Conservation (phyloP, 2,329 filamentous ascomycete genomes). For the Chaetomium globosum region DNA sequence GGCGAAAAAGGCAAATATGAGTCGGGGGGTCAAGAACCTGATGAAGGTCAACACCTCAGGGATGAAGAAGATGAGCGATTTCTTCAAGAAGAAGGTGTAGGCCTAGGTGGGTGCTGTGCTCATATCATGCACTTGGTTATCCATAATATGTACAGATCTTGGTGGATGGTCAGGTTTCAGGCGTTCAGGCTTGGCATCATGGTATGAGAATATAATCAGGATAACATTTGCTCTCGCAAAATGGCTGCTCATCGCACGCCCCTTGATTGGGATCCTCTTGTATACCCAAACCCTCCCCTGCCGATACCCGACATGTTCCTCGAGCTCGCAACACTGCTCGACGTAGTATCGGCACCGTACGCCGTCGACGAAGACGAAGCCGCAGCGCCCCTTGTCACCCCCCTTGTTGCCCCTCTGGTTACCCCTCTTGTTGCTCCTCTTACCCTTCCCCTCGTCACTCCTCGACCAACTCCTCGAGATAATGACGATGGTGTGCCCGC, state of each 20-base stretch:
- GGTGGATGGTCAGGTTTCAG: constrained; percentile 10
- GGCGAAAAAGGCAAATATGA: constrained; percentile 75
- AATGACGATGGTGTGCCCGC: constrained; percentile 40
- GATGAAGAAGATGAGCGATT: constrained; percentile 96
- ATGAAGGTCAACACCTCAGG: constrained; percentile 88
- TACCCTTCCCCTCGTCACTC: constrained; percentile 32
- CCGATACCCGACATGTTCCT: constrained; percentile 50
- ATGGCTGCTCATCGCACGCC: constrained; percentile 36
- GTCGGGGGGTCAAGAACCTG: constrained; percentile 74
- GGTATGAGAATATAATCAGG: constrained; percentile 6
- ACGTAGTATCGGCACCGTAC: constrained; percentile 34
- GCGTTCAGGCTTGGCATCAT: constrained; percentile 15
- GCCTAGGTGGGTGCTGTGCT: constrained; percentile 39
- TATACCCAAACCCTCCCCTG: constrained; percentile 49
- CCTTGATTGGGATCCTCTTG: constrained; percentile 56
- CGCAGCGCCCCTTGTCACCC: constrained; percentile 25
- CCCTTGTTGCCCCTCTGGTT: constrained; percentile 30
- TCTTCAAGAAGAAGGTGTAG: constrained; percentile 72
- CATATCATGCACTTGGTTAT: neutral
- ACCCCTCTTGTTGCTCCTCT: constrained; percentile 29
- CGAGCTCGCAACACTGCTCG: constrained; percentile 40
- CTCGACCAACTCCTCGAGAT: constrained; percentile 26
- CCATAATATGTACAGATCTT: neutral
- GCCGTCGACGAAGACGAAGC: constrained; percentile 26
- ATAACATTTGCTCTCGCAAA: constrained; percentile 1